phyloP scores from a whole-genome alignment of 2,329 filamentous ascomycete species.

The Colletotrichum musae region DNA sequence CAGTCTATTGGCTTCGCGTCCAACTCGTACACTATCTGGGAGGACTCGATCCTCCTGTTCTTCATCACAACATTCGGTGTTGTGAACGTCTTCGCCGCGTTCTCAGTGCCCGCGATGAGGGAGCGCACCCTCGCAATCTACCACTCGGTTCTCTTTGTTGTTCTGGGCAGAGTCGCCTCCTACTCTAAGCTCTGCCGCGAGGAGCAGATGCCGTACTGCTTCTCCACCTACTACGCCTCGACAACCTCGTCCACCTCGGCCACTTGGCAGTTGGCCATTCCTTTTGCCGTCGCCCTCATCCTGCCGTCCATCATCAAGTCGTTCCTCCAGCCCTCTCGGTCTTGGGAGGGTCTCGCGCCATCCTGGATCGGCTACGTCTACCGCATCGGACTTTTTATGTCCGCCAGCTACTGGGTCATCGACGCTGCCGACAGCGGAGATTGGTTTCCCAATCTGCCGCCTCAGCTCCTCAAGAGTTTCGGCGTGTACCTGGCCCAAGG shows the following conservation, averaged over 20 bases:
- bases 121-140: constrained; percentile 85
- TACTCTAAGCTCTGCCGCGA: constrained; percentile 95
- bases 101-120: constrained; percentile 76
- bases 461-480: constrained; percentile 77
- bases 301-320: constrained; percentile 83
- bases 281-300: constrained; percentile 78
- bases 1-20: constrained; percentile 96
- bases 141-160: constrained; percentile 86
- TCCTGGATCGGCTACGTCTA: constrained; percentile 88
- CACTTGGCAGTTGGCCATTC: constrained; percentile 87
- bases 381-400: constrained; percentile 80
- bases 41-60: constrained; percentile 94
- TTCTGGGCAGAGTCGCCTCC: constrained; percentile 84
- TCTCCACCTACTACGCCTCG: constrained; percentile 95
- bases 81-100: constrained; percentile 79
- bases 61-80: constrained; percentile 91
- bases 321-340: constrained; percentile 86
- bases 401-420: constrained; percentile 88
- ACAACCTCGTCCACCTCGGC: constrained; percentile 93
- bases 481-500: constrained; percentile 86
- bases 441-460: constrained; percentile 77
- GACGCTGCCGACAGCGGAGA: constrained; percentile 90
- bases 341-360: constrained; percentile 88
- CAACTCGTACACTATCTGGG: constrained; percentile 99
- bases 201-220: constrained; percentile 98